Conservation (phyloP, 1,284 basidiomycete species). For the Cyathus pygmaeus region DNA sequence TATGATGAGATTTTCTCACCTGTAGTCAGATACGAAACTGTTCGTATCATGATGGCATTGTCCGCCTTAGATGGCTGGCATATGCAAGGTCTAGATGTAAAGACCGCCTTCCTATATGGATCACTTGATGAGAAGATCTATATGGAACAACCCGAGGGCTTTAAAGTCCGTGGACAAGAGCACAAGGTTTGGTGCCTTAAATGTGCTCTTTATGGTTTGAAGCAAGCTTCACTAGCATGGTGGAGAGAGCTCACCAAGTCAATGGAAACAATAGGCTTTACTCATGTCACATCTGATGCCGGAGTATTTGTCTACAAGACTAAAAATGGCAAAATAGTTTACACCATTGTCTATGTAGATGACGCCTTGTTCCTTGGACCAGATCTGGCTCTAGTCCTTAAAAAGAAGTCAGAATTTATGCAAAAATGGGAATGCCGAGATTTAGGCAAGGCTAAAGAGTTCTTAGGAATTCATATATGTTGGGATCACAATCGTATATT, state of each 20-base stretch:
- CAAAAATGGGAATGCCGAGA: no score
- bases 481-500: background rate
- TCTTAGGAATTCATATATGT: background rate
- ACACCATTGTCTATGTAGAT: background rate
- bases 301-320: constrained; percentile 16
- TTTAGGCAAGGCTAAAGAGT: background rate
- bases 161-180: no score
- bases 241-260: constrained; percentile 32
- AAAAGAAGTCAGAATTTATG: no score
- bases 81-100: constrained; percentile 47
- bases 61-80: constrained; percentile 37
- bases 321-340: background rate
- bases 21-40: constrained; percentile 43
- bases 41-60: constrained; percentile 44
- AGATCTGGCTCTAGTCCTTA: background rate
- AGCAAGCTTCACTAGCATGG: constrained; percentile 42
- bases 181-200: constrained; percentile 31
- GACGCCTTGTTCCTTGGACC: background rate
- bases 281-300: constrained; percentile 20
- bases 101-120: constrained; percentile 49
- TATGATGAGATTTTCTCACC: constrained; percentile 54
- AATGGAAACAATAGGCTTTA: constrained; percentile 27
- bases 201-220: constrained; percentile 40
- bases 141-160: constrained; percentile 45
- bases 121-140: constrained; percentile 46